A percentile compares a stretch with the other conserved stretches of the same genome.
Evolutionary conservation across 1,139 yeast genomes (phyloP).

Genomic region (Meyerozyma guilliermondii): DNA sequence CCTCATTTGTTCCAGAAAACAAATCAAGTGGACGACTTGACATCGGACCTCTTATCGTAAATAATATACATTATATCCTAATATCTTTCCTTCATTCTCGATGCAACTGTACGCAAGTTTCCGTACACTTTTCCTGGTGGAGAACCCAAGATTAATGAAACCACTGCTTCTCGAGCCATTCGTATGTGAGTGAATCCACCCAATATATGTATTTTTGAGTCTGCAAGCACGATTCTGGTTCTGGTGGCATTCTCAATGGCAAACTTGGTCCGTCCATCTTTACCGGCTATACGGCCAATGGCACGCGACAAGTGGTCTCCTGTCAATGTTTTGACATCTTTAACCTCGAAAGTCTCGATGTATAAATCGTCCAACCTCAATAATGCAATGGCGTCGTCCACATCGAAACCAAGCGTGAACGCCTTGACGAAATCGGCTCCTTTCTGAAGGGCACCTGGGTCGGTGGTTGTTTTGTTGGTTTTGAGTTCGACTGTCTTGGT

Average conservation of each 20-base stretch:
- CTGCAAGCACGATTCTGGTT: conserved; percentile 96
- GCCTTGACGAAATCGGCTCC: conserved; percentile 97
- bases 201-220: conserved; percentile 88
- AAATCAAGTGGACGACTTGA: conserved; percentile 48
- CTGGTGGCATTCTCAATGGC: conserved; percentile 98
- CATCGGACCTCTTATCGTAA: conserved; percentile 23
- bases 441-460: conserved; percentile 91
- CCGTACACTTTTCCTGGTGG: conserved; percentile 99
- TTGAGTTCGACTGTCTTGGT: conserved; percentile 82
- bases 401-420: conserved; percentile 90
- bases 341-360: conserved; percentile 93
- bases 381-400: conserved; percentile 94
- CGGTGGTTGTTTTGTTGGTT: conserved; percentile 76
- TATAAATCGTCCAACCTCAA: conserved; percentile 91
- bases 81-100: conserved; percentile 94
- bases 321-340: conserved; percentile 90
- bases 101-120: conserved; percentile 91
- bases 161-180: conserved; percentile 97
- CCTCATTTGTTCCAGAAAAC: conserved; percentile 52
- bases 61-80: conserved; percentile 21
- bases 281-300: conserved; percentile 98
- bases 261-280: conserved; percentile 97
- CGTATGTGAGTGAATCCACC: conserved; percentile 97
- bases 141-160: conserved; percentile 89
- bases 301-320: conserved; percentile 98